phyloP scores from a whole-genome alignment of 1,284 basidiomycete genomes.

The Inonotus hispidus region DNA sequence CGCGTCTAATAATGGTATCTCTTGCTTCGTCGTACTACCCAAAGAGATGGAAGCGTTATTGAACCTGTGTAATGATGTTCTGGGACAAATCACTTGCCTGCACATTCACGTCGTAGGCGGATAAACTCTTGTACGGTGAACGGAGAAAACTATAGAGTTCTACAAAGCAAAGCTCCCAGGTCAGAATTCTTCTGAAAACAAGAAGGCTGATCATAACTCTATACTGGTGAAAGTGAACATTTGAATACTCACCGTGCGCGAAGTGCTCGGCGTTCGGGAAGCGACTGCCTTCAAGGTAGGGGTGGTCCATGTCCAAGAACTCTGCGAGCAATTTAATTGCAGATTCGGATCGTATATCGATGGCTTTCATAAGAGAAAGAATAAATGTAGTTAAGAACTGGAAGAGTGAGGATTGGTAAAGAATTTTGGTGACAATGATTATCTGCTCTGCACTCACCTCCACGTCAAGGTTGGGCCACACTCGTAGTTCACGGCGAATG shows the following conservation, averaged over 20 bases:
- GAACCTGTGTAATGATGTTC: not conserved
- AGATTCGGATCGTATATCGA: conserved; percentile 84
- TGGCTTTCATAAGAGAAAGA: conserved; percentile 77
- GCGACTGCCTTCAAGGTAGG: conserved; percentile 47
- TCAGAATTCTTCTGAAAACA: conserved; percentile 11
- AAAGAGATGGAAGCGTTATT: not conserved
- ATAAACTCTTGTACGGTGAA: conserved; percentile 77
- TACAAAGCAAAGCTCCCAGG: conserved; percentile 28
- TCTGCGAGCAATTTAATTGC: conserved; percentile 78
- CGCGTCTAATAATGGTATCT: not conserved
- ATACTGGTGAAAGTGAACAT: conserved; percentile 12
- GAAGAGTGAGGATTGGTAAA: not conserved
- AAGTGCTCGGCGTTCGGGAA: conserved; percentile 81
- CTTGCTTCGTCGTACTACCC: conserved; percentile 16
- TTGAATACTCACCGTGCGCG: conserved; percentile 63
- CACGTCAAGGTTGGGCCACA: conserved; percentile 80
- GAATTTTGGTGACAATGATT: not conserved
- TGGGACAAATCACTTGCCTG: conserved; percentile 45
- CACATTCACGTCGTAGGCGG: conserved; percentile 73
- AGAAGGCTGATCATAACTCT: conserved; percentile 16
- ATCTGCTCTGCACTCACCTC: conserved; percentile 48
- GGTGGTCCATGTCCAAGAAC: conserved; percentile 72
- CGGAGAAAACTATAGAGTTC: conserved; percentile 83
- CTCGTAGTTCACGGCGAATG: conserved; percentile 75
- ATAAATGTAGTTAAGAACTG: conserved; percentile 56